Base-by-base conservation (phyloP, 2,329 filamentous ascomycete species). In the Ilyonectria destructans region DNA sequence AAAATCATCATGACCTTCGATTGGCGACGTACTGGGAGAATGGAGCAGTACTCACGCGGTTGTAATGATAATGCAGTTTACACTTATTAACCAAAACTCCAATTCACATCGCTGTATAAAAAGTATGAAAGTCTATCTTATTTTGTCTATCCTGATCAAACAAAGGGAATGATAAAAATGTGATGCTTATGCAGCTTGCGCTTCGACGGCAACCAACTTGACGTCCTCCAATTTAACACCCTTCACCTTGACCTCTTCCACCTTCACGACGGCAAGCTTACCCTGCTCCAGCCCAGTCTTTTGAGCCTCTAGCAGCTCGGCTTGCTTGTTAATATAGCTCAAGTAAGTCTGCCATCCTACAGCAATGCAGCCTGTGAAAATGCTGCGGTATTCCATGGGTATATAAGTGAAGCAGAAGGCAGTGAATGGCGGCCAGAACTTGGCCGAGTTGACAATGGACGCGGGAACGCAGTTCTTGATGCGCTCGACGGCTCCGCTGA, bases 341-440 rank as follows among this genome's bases (percentile, higher is more conserved):
- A 98, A 78, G 85, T 97, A 98, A 1, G 94, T 95, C 87, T 97
- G 95, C 95, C 95, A 98, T 0, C 93, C 93, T 58, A 97, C 92
- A 1, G 94, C 93, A 71, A 97, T 88, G 7, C 92, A 83, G 1
- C 93, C 94, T 0, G 92, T 90, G 74, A 97, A 96, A 17, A 97
- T 87, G 74, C 90, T 93, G 58, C 95, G 86, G 80, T 94, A 96
- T 77, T 96, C 90, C 55, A 94, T 85, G 29, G 91, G 89, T 5
- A 98, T 84, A 76, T 94, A 96, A n/a, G 92, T 90, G 77, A 98
- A 97, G 80, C 88, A 95, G 78, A 98, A 91, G 0, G 94, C 94
- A 15, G 92, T 97, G 17, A 97, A 92, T 0, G 90, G 90, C 0
- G 95, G 96, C 95, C 95, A 98, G 26, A 98, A 81, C 83, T 97